phyloP scores from a whole-genome alignment of 116 monocot species.

The Posidonia oceanica region DNA sequence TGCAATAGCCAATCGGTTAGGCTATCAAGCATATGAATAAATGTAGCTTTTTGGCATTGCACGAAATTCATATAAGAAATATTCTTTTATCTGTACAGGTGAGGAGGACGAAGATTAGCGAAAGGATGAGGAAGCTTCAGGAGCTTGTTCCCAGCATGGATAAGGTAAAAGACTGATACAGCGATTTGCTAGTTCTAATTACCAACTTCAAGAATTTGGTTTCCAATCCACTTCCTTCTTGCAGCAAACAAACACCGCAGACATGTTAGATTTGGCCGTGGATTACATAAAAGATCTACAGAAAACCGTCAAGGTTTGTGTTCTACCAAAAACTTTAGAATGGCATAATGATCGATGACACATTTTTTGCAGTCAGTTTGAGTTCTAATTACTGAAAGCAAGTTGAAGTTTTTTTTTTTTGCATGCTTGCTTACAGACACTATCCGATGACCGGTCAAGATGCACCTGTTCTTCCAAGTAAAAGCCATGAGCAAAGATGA shows the following conservation, averaged over 20 bases:
- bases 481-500: neutral
- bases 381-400: too few species aligned
- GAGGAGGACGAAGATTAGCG: constrained; percentile 85
- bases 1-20: too few species aligned
- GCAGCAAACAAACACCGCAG: constrained; percentile 97
- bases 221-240: neutral
- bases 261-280: constrained; percentile 95
- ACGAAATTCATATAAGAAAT: too few species aligned
- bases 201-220: neutral
- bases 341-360: too few species aligned
- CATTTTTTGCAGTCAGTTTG: too few species aligned
- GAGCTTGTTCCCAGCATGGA: constrained; percentile 97
- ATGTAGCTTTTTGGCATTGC: too few species aligned
- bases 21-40: too few species aligned
- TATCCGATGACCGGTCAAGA: constrained; percentile 33
- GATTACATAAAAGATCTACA: constrained; percentile 92
- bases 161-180: constrained; percentile 42
- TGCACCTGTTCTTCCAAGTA: constrained; percentile 60
- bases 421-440: constrained; percentile 11
- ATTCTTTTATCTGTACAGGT: constrained; percentile 28
- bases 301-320: constrained; percentile 61
- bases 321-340: neutral
- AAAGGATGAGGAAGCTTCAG: constrained; percentile 86
- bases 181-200: neutral
- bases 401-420: too few species aligned